Evolutionary conservation across 1,139 yeast species (phyloP), one percentile per base, ranked within the genome.

Genomic region (Scheffersomyces cryptocercus): DNA sequence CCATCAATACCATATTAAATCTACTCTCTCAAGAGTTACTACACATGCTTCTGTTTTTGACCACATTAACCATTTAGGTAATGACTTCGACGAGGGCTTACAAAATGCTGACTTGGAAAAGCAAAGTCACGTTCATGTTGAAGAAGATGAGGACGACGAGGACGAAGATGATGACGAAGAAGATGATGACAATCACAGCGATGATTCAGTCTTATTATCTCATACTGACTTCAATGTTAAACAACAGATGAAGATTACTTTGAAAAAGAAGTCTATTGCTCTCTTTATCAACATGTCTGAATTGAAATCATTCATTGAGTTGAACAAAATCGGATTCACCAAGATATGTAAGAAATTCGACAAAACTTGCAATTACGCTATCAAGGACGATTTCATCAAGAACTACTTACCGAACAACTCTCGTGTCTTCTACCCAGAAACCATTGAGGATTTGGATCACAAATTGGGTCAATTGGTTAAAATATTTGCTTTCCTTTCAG

Each of bases 281-380:
- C 66, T 84, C 38, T 91, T 82, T 67, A 91, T 93, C 9, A 73
- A 81, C 20, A 70, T 90, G 31, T 84, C 90, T n/a, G 97, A 91
- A 62, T 75, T 91, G 54, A 84, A 86, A 56, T 87, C 95, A 10
- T 91, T 70, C 61, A 75, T 87, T 42, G 96, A 89, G 57, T 73
- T 91, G 54, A 91, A 91, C 70, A 78, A 77, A 52, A 88, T 95
- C 29, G 98, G 97, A 5, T 88, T 91, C 66, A 79, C 87, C 37
- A 91, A 91, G 65, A 91, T 90, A 39, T 75, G 90, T 53, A 91
- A 91, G 62, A 91, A 91, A 68, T 91, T 88, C 62, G 97, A 91
- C 65, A 91, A 91, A 61, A 84, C 88, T 14, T 72, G 90, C 54
- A 78, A 79, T 49, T 80, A 87, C 37, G 64, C 77, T 32, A 68